Conservation (phyloP, 2,329 filamentous ascomycete species). For the Corniculantispora saksenae region DNA sequence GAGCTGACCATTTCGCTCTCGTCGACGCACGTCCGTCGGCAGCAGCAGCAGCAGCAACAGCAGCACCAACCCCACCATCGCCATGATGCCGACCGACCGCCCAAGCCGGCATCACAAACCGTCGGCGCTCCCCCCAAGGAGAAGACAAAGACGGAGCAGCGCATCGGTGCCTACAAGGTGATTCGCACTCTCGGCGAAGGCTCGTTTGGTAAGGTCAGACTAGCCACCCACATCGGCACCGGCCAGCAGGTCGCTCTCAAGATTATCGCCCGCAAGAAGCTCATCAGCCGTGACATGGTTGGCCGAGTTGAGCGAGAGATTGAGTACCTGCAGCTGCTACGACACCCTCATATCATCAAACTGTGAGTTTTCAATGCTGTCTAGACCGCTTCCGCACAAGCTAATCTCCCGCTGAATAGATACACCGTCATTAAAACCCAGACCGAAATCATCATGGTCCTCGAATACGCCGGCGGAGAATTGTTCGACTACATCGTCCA, state of each 20-base stretch:
- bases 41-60: slow-evolving; percentile 33
- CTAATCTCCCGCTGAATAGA: slow-evolving; percentile 42
- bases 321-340: slow-evolving; percentile 91
- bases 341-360: slow-evolving; percentile 99
- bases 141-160: slow-evolving; percentile 69
- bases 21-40: slow-evolving; percentile 62
- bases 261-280: slow-evolving; percentile 94
- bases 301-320: slow-evolving; percentile 97
- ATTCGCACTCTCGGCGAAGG: slow-evolving; percentile 91
- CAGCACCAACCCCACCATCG: slow-evolving; percentile 23
- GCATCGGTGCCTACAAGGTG: slow-evolving; percentile 89
- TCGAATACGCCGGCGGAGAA: slow-evolving; percentile 95
- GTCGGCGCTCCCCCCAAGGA: slow-evolving; percentile 36
- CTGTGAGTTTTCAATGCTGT: slow-evolving; percentile 58
- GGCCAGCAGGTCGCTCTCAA: slow-evolving; percentile 96
- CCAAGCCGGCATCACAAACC: slow-evolving; percentile 29
- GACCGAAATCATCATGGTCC: slow-evolving; percentile 96
- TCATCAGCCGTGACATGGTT: slow-evolving; percentile 97
- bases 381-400: not conserved
- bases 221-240: slow-evolving; percentile 88
- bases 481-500: slow-evolving; percentile 98
- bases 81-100: slow-evolving; percentile 26
- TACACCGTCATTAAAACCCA: slow-evolving; percentile 96
- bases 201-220: slow-evolving; percentile 97
- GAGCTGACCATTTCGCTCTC: slow-evolving; percentile 78